These are phyloP conservation scores for Microbotryum violaceum DNA, from an alignment of 1,284 basidiomycete genomes.

Conservation along the genomic window DNA sequence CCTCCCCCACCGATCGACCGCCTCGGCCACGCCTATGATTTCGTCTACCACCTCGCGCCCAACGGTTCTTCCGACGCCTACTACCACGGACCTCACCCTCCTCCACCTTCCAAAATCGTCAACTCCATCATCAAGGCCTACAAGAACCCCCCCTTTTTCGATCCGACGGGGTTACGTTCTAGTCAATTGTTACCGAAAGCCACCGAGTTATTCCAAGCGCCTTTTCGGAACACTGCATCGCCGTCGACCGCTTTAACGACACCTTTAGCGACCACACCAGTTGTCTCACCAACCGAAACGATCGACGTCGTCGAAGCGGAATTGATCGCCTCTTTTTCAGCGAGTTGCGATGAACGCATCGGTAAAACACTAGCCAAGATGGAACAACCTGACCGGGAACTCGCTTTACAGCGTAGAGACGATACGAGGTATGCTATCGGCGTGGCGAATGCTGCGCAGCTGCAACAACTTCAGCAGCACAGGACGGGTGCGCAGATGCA, in stretches of 20 bases:
- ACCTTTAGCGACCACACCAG: too few relatives aligned
- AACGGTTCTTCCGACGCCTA: conserved; percentile 20
- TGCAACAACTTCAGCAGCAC: too few relatives aligned
- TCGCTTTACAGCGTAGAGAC: too few relatives aligned
- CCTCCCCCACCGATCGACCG: too few relatives aligned
- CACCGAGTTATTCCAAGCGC: background rate
- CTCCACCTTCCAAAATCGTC: conserved; percentile 25
- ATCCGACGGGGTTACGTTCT: conserved; percentile 18
- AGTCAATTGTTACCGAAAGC: conserved; percentile 13
- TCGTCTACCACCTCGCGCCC: conserved; percentile 23
- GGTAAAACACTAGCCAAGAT: conserved; percentile 8
- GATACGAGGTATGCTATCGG: too few relatives aligned
- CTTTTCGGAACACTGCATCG: too few relatives aligned
- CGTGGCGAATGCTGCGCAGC: too few relatives aligned
- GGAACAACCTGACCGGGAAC: too few relatives aligned
- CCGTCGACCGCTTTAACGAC: too few relatives aligned
- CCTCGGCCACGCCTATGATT: conserved; percentile 22
- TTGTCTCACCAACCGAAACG: too few relatives aligned
- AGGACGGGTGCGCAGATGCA: too few relatives aligned
- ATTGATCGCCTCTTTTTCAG: conserved; percentile 25
- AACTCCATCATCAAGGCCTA: conserved; percentile 16
- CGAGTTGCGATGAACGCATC: conserved; percentile 22
- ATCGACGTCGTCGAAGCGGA: too few relatives aligned
- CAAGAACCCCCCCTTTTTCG: conserved; percentile 15
- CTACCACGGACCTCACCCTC: conserved; percentile 30